Evolutionary conservation across 345 rosid species (phyloP), one percentile per base, ranked within the genome.

Genomic region (Sapria himalayana): DNA sequence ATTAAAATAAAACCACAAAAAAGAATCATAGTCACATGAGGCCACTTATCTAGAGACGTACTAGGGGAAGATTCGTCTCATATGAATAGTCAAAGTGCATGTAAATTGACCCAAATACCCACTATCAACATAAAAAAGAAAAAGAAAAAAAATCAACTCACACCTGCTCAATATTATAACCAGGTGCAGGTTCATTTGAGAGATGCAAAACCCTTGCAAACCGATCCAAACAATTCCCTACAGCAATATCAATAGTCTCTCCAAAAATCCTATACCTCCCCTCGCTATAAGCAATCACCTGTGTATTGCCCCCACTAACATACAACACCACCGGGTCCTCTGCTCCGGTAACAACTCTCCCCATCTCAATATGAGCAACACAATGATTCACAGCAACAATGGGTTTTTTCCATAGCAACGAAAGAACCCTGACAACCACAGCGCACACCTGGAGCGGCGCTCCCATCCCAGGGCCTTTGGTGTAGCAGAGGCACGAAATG

Each of bases 241-340:
- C 93, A 62, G 89, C 99, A 47, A 91, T 91, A 66, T 84, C 99
- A 64, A 91, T 84, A 13, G 93, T 84, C 72, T 84, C 99, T 16
- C 95, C 95, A 4, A 91, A 84, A 5, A 91, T 91, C 14, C 85
- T 39, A 29, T 84, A 84, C 25, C 78, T 49, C n/a, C 93, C 99
- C 71, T 84, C 99, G 42, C 95, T 84, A 22, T 80, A 91, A 0
- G 95, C 92, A 64, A 91, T 91, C 15, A 84, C 95, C 60, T 80
- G 93, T n/a, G 99, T 91, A 51, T 91, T 91, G 36, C 99, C 95
- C 33, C 99, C 99, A 24, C 99, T 91, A 12, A 80, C 99, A 60
- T 91, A 91, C 66, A 91, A 33, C 19, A 84, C 95, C 46, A 84
- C 92, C 12, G 95, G 99, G 37, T 80, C 99, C 61, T 56, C 73